These are phyloP conservation scores for Yamadazyma sp. DNA, from an alignment of 805 yeast genomes.

Conservation along the genomic window DNA sequence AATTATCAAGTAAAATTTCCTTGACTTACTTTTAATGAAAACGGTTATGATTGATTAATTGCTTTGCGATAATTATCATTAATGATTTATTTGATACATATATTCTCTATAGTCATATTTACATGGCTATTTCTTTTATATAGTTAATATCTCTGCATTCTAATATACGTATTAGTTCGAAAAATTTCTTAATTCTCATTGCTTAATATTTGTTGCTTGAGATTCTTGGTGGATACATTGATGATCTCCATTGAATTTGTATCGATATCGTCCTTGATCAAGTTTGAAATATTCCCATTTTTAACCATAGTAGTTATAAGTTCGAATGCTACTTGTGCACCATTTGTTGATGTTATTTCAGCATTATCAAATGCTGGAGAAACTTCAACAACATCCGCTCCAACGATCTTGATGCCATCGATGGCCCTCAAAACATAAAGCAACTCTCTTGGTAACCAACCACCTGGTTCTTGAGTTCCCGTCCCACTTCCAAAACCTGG, in stretches of 20 bases:
- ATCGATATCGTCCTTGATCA: slow-evolving; percentile 10
- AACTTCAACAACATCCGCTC: slow-evolving; percentile 58
- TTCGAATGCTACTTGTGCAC: slow-evolving; percentile 70
- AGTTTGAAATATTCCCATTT: slow-evolving; percentile 29
- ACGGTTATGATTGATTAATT: too few species aligned
- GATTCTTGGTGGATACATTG: background rate
- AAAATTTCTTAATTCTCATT: background rate
- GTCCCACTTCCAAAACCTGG: slow-evolving; percentile 60
- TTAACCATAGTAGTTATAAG: slow-evolving; percentile 73
- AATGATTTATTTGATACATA: slow-evolving; percentile 3
- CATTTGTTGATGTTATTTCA: slow-evolving; percentile 65
- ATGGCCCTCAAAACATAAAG: slow-evolving; percentile 45
- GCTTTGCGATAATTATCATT: too few species aligned
- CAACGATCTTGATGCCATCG: slow-evolving; percentile 46
- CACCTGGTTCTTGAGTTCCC: slow-evolving; percentile 60
- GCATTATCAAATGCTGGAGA: slow-evolving; percentile 64
- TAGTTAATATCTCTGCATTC: slow-evolving; percentile 12
- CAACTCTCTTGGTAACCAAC: slow-evolving; percentile 55
- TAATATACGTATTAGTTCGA: slow-evolving; percentile 5
- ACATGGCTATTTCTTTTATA: background rate
- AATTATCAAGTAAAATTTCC: too few species aligned
- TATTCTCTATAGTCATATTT: slow-evolving; percentile 11
- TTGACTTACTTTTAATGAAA: too few species aligned
- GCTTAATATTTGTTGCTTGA: background rate
- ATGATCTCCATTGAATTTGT: background rate